phyloP scores from a whole-genome alignment of 73 alveolate genomes.

The Tetrahymena thermophila region DNA sequence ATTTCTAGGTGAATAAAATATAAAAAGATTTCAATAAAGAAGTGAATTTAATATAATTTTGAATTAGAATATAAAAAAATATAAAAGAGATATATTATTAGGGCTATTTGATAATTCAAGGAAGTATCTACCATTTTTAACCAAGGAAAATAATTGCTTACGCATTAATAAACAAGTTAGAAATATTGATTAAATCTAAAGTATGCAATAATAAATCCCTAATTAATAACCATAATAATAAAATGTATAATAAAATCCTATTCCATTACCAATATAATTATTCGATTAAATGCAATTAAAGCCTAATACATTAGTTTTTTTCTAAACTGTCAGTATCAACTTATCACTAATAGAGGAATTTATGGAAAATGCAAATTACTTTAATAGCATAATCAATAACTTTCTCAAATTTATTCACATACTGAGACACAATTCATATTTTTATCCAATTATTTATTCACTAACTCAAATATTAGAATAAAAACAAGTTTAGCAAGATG shows the following conservation, averaged over 20 bases:
- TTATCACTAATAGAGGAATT: background rate
- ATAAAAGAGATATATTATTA: no score
- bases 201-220: background rate
- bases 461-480: no score
- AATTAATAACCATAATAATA: no score
- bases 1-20: background rate
- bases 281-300: background rate
- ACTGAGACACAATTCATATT: background rate
- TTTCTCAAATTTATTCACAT: background rate
- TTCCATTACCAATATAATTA: background rate
- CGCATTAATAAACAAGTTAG: background rate
- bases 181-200: no score
- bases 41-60: no score
- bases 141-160: background rate
- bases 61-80: background rate
- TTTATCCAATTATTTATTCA: background rate
- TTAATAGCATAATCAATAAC: no score
- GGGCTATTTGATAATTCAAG: background rate
- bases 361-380: no score
- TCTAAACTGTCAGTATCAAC: background rate
- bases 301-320: background rate
- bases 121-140: background rate
- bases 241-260: background rate
- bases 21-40: no score
- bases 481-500: background rate